Conservation (phyloP, 228 moss, liverwort and hornwort species). For the Sphagnum magellanicum region DNA sequence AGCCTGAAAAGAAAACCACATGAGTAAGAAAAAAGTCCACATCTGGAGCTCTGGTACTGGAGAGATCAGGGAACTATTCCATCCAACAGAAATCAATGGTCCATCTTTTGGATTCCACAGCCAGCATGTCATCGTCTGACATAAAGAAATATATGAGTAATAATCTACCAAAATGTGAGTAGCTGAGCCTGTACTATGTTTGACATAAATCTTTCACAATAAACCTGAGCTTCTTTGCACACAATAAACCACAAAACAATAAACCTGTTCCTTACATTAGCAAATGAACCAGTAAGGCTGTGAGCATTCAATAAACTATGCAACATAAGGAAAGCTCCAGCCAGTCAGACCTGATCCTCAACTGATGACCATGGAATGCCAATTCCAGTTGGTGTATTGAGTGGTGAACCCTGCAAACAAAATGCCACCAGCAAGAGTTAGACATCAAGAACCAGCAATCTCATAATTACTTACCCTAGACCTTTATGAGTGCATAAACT, state of each 20-base stretch:
- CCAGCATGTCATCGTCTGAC: no score
- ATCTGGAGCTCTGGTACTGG: neutral
- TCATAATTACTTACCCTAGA: no score
- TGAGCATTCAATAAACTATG: neutral
- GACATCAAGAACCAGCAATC: neutral
- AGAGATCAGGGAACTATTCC: no score
- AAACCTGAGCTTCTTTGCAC: neutral
- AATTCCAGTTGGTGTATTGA: slow-evolving; percentile 47
- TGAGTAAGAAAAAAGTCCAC: neutral
- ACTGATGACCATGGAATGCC: slow-evolving; percentile 78
- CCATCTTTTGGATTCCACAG: no score
- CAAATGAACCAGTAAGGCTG: neutral
- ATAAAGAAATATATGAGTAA: no score
- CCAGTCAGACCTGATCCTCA: slow-evolving; percentile 65
- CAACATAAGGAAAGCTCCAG: neutral
- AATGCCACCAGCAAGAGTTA: neutral
- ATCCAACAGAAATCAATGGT: no score
- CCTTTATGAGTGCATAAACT: no score
- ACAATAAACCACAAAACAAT: neutral
- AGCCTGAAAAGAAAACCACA: slow-evolving; percentile 37
- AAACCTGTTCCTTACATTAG: neutral
- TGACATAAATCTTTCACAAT: neutral
- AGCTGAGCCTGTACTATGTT: neutral
- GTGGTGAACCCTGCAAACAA: neutral
- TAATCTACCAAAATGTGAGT: no score